Evolutionary conservation across 2,329 filamentous ascomycete species (phyloP).

Genomic region (Neurospora sp.): DNA sequence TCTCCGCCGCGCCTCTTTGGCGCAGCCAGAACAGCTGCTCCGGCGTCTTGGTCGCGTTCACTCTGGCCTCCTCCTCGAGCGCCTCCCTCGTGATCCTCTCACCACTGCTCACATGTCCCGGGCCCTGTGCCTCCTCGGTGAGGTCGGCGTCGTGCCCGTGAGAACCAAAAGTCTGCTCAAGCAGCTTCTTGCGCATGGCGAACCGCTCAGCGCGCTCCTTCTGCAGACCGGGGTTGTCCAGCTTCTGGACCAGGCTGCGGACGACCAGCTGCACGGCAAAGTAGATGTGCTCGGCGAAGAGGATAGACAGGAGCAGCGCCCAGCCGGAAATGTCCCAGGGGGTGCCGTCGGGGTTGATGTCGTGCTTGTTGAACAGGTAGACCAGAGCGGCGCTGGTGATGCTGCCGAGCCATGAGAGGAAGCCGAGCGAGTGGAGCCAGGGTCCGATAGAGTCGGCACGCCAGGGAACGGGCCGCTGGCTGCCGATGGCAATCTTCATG

Average conservation of each 20-base stretch:
- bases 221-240: conserved; percentile 79
- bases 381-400: conserved; percentile 80
- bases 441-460: conserved; percentile 90
- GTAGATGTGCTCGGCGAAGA: conserved; percentile 84
- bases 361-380: conserved; percentile 71
- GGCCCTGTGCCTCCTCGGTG: conserved; percentile 36
- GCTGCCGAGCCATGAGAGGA: conserved; percentile 89
- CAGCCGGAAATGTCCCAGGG: conserved; percentile 65
- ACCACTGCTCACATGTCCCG: conserved; percentile 37
- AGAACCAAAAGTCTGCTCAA: conserved; percentile 61
- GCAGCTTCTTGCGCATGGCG: conserved; percentile 65
- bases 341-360: conserved; percentile 53
- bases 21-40: conserved; percentile 51
- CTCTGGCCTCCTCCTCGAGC: conserved; percentile 54
- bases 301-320: conserved; percentile 70
- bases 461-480: conserved; percentile 81
- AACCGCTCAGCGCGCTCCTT: conserved; percentile 78
- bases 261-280: conserved; percentile 67
- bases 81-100: conserved; percentile 55
- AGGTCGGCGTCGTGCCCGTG: conserved; percentile 25
- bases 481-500: conserved; percentile 84
- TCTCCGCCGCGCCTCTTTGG: conserved; percentile 48
- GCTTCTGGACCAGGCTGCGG: conserved; percentile 60
- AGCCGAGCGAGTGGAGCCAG: conserved; percentile 75
- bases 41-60: conserved; percentile 36